A percentile compares a stretch with the other conserved stretches of the same genome.
Evolutionary conservation across 331 rosid species (phyloP).

Genomic region (Acacia concinna): DNA sequence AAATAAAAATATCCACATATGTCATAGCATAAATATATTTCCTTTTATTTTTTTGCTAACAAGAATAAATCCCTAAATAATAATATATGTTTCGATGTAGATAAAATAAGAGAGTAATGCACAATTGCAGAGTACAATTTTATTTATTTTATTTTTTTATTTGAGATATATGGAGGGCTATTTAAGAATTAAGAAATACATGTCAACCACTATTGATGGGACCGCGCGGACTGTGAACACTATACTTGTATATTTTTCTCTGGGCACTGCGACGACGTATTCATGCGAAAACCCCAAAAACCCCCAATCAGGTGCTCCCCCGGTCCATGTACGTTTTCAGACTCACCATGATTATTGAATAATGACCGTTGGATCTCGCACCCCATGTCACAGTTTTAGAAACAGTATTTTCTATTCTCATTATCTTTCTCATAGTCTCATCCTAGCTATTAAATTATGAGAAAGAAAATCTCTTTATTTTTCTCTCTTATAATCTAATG

Average conservation of each 20-base stretch:
- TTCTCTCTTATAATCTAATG: too few species aligned
- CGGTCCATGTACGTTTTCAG: neutral
- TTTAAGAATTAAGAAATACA: too few species aligned
- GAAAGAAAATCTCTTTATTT: too few species aligned
- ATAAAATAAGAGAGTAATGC: too few species aligned
- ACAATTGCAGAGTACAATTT: neutral
- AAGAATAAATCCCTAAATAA: too few species aligned
- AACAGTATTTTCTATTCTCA: too few species aligned
- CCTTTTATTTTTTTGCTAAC: too few species aligned
- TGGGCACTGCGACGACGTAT: neutral
- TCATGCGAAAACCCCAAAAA: neutral
- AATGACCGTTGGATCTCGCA: constrained; percentile 25
- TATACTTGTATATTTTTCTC: too few species aligned
- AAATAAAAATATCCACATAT: neutral
- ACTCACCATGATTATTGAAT: constrained; percentile 9
- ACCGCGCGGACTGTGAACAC: neutral
- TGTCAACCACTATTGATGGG: neutral
- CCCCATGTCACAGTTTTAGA: neutral
- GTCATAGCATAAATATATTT: neutral
- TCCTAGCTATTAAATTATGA: too few species aligned
- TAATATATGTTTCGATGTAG: too few species aligned
- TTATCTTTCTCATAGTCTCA: neutral
- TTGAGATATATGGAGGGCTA: neutral
- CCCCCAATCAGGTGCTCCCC: neutral
- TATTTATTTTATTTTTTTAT: too few species aligned